phyloP scores from a whole-genome alignment of 2,329 filamentous ascomycete genomes.

The Myrmaecium sp. region DNA sequence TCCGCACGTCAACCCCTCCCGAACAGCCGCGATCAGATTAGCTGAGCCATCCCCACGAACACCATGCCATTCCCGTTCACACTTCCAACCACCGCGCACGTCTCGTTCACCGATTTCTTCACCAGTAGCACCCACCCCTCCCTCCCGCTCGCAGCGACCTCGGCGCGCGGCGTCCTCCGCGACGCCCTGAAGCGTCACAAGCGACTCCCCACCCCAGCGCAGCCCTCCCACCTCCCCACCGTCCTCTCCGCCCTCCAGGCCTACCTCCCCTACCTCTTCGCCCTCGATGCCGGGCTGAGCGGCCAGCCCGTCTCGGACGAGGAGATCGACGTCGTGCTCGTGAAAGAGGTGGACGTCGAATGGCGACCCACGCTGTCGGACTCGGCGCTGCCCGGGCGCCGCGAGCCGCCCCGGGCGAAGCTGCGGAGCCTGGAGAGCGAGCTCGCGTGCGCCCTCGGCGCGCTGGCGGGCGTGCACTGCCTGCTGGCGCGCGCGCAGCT shows the following conservation, averaged over 20 bases:
- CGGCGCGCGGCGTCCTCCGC: conserved; percentile 66
- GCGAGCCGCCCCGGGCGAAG: conserved; percentile 48
- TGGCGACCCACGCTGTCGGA: conserved; percentile 72
- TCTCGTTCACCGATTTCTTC: conserved; percentile 66
- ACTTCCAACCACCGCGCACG: conserved; percentile 76
- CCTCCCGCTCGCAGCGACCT: conserved; percentile 65
- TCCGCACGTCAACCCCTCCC: conserved; percentile 4
- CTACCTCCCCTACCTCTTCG: conserved; percentile 73
- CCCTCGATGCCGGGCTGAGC: conserved; percentile 56
- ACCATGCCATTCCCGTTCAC: conserved; percentile 78
- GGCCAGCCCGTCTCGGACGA: conserved; percentile 37
- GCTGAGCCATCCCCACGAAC: conserved; percentile 6
- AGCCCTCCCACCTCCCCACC: conserved; percentile 51
- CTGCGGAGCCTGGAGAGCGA: conserved; percentile 68
- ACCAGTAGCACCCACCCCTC: conserved; percentile 75
- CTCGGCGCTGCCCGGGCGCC: conserved; percentile 32
- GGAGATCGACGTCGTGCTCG: conserved; percentile 49
- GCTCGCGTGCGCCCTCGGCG: conserved; percentile 59
- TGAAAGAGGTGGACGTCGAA: conserved; percentile 49
- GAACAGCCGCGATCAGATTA: conserved; percentile 5
- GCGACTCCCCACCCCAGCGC: conserved; percentile 55
- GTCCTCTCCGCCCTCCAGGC: conserved; percentile 53
- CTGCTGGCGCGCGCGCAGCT: conserved; percentile 56
- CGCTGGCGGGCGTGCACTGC: conserved; percentile 58
- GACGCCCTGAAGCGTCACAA: conserved; percentile 81